Base-by-base conservation (phyloP, 306 rosid species). In the Quercus wislizeni region DNA sequence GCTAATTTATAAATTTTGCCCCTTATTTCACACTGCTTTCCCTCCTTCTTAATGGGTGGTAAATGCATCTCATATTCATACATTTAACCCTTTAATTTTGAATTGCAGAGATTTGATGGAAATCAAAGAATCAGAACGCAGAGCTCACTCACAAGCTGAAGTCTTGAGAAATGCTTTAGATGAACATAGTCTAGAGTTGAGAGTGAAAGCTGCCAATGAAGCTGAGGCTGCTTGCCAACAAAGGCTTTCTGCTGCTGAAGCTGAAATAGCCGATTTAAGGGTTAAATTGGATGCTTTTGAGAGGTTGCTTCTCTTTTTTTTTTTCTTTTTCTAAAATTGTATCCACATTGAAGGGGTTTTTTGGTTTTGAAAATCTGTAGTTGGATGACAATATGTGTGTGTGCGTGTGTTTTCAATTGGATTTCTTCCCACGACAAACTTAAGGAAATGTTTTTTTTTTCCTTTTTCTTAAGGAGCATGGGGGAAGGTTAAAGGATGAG, bases 181-280 rank as follows among this genome's bases (percentile, higher is more conserved):
- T 59, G 99, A 95, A 74, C 99, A 95, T 87, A 83, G 98, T 80
- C 83, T 95, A 56, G 98, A 92, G 84, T 83, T 95, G 81, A 87
- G 99, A 81, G 98, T 95, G 76, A 90, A 85, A 91, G 99, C 99
- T 83, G 99, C 99, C 67, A 85, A 89, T 77, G 99, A 95, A 90
- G 94, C 97, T 79, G 99, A 91, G 87, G 92, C 93, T 85, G 99
- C 98, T 68, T 92, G 92, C 88, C 91, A 91, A 76, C 91, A 90
- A 85, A 85, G 98, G 90, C 99, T 95, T 75, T 79, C 86, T 76
- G 88, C 91, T 3, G 91, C 99, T 4, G 94, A 95, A 85, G 89
- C 89, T 75, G 98, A 95, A 83, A 87, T 91, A 83, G 86, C 87
- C 67, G 98, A 91, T 15, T 83, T 91, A 80, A 89, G 93, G 82